phyloP scores from a whole-genome alignment of 2,329 filamentous ascomycete species.

The Sarocladium strictum region DNA sequence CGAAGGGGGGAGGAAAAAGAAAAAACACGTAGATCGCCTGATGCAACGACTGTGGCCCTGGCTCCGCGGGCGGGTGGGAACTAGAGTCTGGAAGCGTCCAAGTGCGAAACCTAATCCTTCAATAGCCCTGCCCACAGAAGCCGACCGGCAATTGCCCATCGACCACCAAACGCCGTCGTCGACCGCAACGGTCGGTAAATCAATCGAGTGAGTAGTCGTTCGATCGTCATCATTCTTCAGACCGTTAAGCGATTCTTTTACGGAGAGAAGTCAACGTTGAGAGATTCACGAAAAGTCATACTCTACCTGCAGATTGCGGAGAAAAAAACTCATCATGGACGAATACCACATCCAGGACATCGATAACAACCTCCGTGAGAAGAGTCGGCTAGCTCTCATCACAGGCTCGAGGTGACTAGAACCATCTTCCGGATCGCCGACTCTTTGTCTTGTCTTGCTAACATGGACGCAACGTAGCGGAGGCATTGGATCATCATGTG shows the following conservation, averaged over 20 bases:
- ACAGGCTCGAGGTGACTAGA: slow-evolving; percentile 24
- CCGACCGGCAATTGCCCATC: background rate
- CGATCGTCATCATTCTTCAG: too few relatives aligned
- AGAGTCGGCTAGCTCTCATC: slow-evolving; percentile 25
- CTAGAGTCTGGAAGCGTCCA: background rate
- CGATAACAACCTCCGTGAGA: background rate
- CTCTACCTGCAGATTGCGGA: too few relatives aligned
- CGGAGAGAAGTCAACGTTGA: too few relatives aligned
- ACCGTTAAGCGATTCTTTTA: too few relatives aligned
- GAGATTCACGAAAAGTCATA: background rate
- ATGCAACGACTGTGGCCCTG: too few relatives aligned
- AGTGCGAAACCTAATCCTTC: background rate
- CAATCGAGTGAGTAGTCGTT: too few relatives aligned
- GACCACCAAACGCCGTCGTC: background rate
- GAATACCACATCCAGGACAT: background rate
- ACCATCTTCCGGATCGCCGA: background rate
- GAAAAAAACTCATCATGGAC: too few relatives aligned
- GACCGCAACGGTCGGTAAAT: background rate
- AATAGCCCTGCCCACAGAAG: background rate
- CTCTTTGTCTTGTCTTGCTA: too few relatives aligned
- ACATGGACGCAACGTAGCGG: slow-evolving; percentile 18
- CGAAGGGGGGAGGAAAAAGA: too few relatives aligned
- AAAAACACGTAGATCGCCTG: too few relatives aligned
- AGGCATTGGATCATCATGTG: slow-evolving; percentile 28
- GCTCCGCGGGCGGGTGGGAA: background rate